phyloP scores from a whole-genome alignment of 768 basidiomycete species.

The Boletus huronensis region DNA sequence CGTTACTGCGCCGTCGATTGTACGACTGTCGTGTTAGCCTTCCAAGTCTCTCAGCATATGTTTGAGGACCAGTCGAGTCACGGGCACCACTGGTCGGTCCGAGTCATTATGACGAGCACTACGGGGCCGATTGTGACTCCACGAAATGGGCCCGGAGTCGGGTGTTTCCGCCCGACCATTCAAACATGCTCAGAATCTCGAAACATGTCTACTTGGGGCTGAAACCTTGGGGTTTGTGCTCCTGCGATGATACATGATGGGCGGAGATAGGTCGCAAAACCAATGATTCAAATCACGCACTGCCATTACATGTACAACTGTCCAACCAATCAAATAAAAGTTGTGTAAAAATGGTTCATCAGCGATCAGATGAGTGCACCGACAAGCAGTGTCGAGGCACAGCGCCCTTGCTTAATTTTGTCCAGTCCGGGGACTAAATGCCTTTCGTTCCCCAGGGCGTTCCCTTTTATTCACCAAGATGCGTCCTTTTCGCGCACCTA shows the following conservation, averaged over 20 bases:
- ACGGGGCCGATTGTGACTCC: neutral
- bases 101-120: neutral
- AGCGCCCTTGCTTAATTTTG: conserved; percentile 6
- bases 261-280: conserved; percentile 5
- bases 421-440: conserved; percentile 1
- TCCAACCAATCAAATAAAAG: neutral
- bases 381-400: conserved; percentile 20
- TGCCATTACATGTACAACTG: neutral
- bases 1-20: neutral
- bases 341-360: neutral
- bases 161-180: neutral
- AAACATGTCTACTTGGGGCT: neutral
- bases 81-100: neutral
- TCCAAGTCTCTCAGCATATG: neutral
- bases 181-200: neutral
- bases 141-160: neutral
- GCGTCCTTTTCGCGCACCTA: neutral
- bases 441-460: neutral
- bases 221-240: too few species aligned
- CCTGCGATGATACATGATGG: neutral
- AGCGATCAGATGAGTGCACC: conserved; percentile 13
- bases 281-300: neutral
- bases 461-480: conserved; percentile 22
- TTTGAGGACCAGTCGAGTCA: neutral
- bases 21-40: neutral